A percentile compares a stretch with the other conserved stretches of the same genome.
phyloP scores from a whole-genome alignment of 163 green algal species.

The Chlorella variabilis region DNA sequence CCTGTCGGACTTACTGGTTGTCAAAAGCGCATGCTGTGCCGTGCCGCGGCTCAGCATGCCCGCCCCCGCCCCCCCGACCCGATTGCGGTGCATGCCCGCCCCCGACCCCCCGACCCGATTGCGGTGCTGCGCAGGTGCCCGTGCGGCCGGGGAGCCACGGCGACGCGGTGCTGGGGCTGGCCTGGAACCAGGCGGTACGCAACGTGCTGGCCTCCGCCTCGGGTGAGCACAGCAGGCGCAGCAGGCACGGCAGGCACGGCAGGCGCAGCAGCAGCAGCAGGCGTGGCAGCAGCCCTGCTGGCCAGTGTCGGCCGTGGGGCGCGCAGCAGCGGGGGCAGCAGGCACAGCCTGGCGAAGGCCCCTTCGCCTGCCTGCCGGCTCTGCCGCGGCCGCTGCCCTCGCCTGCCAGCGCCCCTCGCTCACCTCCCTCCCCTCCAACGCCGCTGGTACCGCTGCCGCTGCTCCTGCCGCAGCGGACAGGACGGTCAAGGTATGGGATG shows the following conservation, averaged over 20 bases:
- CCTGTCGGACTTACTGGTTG: too few species aligned
- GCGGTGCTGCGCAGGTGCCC: background rate
- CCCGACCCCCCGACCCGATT: too few species aligned
- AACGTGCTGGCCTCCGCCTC: conserved; percentile 92
- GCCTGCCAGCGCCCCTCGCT: background rate
- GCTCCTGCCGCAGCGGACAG: conserved; percentile 72
- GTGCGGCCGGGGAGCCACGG: conserved; percentile 84
- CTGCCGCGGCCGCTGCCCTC: too few species aligned
- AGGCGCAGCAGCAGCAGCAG: background rate
- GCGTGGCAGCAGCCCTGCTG: too few species aligned
- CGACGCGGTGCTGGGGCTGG: conserved; percentile 88
- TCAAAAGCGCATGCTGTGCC: too few species aligned
- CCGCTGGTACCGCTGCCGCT: background rate
- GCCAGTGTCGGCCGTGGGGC: too few species aligned
- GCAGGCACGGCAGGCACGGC: background rate
- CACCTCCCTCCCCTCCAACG: background rate
- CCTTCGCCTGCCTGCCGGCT: too few species aligned
- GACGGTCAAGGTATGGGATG: conserved; percentile 94
- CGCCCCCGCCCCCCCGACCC: too few species aligned
- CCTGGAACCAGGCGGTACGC: conserved; percentile 88
- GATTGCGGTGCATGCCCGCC: too few species aligned
- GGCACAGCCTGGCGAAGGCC: too few species aligned
- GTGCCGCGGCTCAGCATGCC: too few species aligned
- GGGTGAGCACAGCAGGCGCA: background rate
- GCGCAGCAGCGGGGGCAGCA: too few species aligned